Evolutionary conservation across 495 filamentous ascomycete species (phyloP).

Genomic region (Aspergillus bridgeri): DNA sequence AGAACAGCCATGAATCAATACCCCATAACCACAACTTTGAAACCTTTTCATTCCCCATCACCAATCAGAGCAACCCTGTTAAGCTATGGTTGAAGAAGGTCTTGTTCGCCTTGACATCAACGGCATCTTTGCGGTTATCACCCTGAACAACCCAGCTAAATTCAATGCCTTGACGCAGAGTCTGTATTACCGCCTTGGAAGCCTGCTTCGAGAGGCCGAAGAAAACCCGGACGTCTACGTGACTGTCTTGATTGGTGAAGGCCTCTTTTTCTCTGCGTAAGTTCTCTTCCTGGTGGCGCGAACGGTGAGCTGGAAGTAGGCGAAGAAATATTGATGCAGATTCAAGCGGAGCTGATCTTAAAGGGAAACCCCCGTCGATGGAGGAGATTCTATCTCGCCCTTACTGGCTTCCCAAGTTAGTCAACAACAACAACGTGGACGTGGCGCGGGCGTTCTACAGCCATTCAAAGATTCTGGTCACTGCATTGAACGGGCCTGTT

Average conservation of each 20-base stretch:
- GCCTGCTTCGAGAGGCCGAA: conserved; percentile 1
- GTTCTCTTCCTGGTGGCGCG: neutral
- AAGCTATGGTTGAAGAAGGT: too few relatives aligned
- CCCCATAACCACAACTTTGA: too few relatives aligned
- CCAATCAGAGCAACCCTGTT: too few relatives aligned
- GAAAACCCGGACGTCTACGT: conserved; percentile 2
- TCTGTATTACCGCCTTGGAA: conserved; percentile 4
- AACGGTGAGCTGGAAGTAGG: too few relatives aligned
- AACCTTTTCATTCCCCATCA: too few relatives aligned
- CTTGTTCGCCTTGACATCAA: too few relatives aligned
- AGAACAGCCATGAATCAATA: too few relatives aligned
- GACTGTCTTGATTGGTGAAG: conserved; percentile 11
- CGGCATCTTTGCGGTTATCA: conserved; percentile 5
- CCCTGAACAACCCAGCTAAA: conserved; percentile 8
- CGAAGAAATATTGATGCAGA: neutral
- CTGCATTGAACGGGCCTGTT: conserved; percentile 11
- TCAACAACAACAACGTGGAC: conserved; percentile 11
- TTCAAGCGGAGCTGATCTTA: conserved; percentile 3
- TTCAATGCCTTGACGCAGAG: conserved; percentile 6
- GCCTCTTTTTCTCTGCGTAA: conserved; percentile 14
- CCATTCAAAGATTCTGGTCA: conserved; percentile 12
- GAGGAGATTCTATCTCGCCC: conserved; percentile 5
- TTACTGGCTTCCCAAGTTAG: conserved; percentile 9
- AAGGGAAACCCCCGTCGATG: neutral
- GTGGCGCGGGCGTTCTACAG: conserved; percentile 12